Percentiles rank a stretch among this genome's conserved stretches.
Conservation (phyloP, 2,329 filamentous ascomycete genomes). For the Albophoma yamanashiensis region DNA sequence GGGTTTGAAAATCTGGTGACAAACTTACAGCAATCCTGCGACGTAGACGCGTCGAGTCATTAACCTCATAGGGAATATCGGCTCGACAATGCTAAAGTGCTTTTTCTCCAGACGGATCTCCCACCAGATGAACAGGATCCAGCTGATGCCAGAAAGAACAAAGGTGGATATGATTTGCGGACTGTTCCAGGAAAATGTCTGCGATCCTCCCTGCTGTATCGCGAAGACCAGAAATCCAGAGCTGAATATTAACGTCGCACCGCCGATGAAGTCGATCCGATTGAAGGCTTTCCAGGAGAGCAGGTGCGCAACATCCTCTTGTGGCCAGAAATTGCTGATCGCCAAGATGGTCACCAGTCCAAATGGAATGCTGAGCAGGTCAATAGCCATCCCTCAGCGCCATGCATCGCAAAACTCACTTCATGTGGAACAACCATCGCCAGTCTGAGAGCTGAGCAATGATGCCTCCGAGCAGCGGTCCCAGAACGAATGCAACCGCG, state of each 20-base stretch:
- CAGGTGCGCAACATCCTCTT: conserved; percentile 21
- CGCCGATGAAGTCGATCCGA: conserved; percentile 42
- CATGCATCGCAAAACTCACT: conserved; percentile 27
- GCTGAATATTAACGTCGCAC: conserved; percentile 36
- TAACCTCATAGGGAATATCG: conserved; percentile 43
- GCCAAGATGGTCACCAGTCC: conserved; percentile 33
- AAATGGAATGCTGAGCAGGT: conserved; percentile 33
- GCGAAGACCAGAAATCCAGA: conserved; percentile 45
- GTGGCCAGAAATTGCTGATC: conserved; percentile 36
- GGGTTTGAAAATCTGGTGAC: neutral
- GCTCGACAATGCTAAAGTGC: conserved; percentile 30
- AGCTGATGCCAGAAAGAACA: conserved; percentile 34
- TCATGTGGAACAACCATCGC: conserved; percentile 53
- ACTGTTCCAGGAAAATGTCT: conserved; percentile 39
- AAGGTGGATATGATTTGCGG: conserved; percentile 39
- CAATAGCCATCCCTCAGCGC: conserved; percentile 1
- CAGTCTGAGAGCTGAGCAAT: conserved; percentile 43
- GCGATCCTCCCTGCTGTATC: conserved; percentile 45
- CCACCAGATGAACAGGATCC: conserved; percentile 39
- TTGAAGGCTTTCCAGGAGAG: conserved; percentile 30
- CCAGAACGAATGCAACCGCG: conserved; percentile 46
- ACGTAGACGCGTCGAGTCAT: conserved; percentile 38
- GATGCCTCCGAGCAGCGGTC: conserved; percentile 45
- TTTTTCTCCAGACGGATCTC: conserved; percentile 32
- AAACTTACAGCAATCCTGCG: conserved; percentile 36